A percentile compares a stretch with the other conserved stretches of the same genome.
Conservation (phyloP, 352 stramenopile genomes). For the Globisporangium okanoganense region DNA sequence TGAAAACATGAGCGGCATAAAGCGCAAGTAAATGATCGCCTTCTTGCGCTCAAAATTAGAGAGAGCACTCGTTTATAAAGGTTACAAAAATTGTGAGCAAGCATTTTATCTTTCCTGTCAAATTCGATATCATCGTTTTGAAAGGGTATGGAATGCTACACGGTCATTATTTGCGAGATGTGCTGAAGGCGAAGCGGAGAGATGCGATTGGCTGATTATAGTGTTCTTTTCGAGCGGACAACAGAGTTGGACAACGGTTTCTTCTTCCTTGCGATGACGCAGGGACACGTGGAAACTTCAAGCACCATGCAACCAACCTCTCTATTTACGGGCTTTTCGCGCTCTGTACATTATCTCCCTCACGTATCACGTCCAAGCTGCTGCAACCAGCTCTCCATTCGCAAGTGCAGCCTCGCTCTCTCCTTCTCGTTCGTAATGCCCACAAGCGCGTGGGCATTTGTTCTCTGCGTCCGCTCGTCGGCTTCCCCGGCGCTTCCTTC, state of each 20-base stretch:
- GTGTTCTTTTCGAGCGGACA: too few species aligned
- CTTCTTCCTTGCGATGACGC: background rate
- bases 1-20: background rate
- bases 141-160: too few species aligned
- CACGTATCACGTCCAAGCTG: background rate
- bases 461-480: background rate
- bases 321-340: background rate
- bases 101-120: too few species aligned
- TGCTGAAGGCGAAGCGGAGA: background rate
- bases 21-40: too few species aligned
- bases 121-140: too few species aligned
- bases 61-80: background rate
- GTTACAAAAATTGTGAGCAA: background rate
- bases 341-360: background rate
- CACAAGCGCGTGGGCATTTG: background rate
- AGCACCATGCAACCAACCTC: background rate
- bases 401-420: background rate
- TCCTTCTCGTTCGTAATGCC: background rate
- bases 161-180: too few species aligned
- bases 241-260: background rate
- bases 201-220: conserved; percentile 1
- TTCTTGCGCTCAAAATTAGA: too few species aligned
- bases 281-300: background rate
- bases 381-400: background rate
- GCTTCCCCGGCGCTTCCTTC: background rate